Base-by-base conservation (phyloP, 257 asterid genomes). In the Solanum sitiens region DNA sequence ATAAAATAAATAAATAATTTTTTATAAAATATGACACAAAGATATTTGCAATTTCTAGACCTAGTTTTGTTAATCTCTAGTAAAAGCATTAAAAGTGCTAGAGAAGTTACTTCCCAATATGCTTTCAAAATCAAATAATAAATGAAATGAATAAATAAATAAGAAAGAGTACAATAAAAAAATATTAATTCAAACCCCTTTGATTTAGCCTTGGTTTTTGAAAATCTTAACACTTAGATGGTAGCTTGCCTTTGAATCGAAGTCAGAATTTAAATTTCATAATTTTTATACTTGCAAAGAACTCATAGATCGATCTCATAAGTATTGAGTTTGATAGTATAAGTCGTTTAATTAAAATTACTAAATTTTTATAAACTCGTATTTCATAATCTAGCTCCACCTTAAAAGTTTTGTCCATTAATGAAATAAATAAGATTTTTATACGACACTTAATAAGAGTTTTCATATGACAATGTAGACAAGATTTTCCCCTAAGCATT, bases 181-280 rank as follows among this genome's bases (percentile, higher is more conserved):
- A 44, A 37, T 1, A 5, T 0, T 50, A 67, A 67, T 40, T 50
- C 47, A 82, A 73, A 65, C 20, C 32, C 91, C 95, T 80, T 91
- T 73, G 98, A 94, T 94, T 92, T 93, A 90, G 93, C 98, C 95
- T 95, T 96, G 98, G 95, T 92, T 93, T 94, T 86, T 93, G 82
- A 88, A 91, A 90, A 87, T 86, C 50, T 85, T 11, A 73, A 73
- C 10, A 11, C 47, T 73, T 37, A 37, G 30, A 37, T n/a, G 50
- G 42, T 37, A 20, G 82, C 1, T 11, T 37, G 16, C 9, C 14
- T 9, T 27, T 2, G 0, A 6, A 1, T 15, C 0, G 21, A 6
- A 15, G 1, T 1, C 11, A 27, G 0, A 27, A 68, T 68, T 27
- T 68, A 2, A 68, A 68, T 0, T 68, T 27, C 13, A 68, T 68